These are phyloP conservation scores for Ophiocordyceps unilateralis DNA, from an alignment of 2,329 filamentous ascomycete genomes.

Conservation along the genomic window DNA sequence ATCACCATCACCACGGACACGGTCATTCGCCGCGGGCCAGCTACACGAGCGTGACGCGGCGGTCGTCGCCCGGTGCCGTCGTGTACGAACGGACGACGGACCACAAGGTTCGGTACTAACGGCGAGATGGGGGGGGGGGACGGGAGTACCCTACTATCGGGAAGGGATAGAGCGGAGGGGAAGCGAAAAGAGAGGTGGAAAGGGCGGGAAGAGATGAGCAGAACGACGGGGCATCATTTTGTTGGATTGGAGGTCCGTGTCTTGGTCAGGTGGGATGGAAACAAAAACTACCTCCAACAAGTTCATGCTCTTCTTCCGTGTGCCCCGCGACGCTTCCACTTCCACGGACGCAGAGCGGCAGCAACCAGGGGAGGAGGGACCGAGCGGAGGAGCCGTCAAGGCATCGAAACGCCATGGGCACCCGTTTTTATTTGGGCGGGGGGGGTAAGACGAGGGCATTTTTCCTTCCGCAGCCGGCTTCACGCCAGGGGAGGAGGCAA, in stretches of 20 bases:
- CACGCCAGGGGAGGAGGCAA: too few relatives aligned
- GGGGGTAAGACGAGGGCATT: too few relatives aligned
- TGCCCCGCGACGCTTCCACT: too few relatives aligned
- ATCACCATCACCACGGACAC: conserved; percentile 16
- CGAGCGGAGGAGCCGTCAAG: not conserved
- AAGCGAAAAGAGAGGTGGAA: not conserved
- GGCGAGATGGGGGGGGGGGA: conserved; percentile 13
- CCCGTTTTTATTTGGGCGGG: not conserved
- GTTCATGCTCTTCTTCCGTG: not conserved
- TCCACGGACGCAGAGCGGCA: too few relatives aligned
- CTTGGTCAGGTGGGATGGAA: not conserved
- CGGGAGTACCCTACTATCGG: too few relatives aligned
- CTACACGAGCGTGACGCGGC: conserved; percentile 22
- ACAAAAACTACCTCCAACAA: too few relatives aligned
- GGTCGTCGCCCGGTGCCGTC: conserved; percentile 21
- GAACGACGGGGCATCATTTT: too few relatives aligned
- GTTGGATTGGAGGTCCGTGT: not conserved
- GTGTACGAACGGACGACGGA: conserved; percentile 23
- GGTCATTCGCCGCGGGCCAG: conserved; percentile 22
- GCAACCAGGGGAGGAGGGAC: not conserved
- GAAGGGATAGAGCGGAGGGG: not conserved
- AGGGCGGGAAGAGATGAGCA: not conserved
- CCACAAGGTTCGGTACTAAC: conserved; percentile 3
- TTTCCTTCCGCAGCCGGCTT: too few relatives aligned
- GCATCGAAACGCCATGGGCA: not conserved